Evolutionary conservation across 176 grass and related monocot species (phyloP), one percentile per base, ranked within the genome.

Genomic region (Aegilops speltoides): DNA sequence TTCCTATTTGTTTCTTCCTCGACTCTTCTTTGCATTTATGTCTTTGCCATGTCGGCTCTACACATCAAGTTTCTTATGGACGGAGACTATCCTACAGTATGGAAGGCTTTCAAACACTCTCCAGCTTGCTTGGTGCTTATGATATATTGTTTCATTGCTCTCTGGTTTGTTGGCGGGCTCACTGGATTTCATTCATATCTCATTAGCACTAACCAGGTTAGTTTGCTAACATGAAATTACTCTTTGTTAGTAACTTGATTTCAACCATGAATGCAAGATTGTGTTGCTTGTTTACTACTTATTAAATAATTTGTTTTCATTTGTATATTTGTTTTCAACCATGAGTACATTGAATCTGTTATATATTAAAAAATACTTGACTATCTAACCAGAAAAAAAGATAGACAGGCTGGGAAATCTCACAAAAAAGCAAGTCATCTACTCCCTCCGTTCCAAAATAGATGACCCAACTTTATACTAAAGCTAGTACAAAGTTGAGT

Each of bases 161-260:
- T 98, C 36, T 98, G 97, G 97, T 98, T 96, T 91, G 97, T 98
- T 46, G 97, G 97, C 62, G 94, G 97, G 68, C 97, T 98, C 41
- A 98, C 90, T 73, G 97, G 97, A 84, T 98, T 96, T 79, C 97
- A 98, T 93, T 76, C 92, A 29, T 98, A 98, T 79, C 97, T 98
- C 32, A 98, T 98, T 66, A 78, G 94, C 87, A 90, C 90, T 68
- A 96, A 98, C 71, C 97, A 96, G 97, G 97, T 96, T 63, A 77
- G 82, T 86, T 89, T 87, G 17, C 36, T 77, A 9, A 76, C 32
- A 45, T 19, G 15, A 40, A 76, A 83, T 38, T 60, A 48, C 25
- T 32, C 10, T 43, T 80, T 67, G 79, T 26, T 43, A 52, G 46
- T 79, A 20, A 25, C 63, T 41, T 82, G 31, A 74, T 62, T 81